Percentiles rank a stretch among this genome's conserved stretches.
These are phyloP conservation scores for Wickerhamiella parazyma DNA, from an alignment of 805 yeast species.

Conservation along the genomic window DNA sequence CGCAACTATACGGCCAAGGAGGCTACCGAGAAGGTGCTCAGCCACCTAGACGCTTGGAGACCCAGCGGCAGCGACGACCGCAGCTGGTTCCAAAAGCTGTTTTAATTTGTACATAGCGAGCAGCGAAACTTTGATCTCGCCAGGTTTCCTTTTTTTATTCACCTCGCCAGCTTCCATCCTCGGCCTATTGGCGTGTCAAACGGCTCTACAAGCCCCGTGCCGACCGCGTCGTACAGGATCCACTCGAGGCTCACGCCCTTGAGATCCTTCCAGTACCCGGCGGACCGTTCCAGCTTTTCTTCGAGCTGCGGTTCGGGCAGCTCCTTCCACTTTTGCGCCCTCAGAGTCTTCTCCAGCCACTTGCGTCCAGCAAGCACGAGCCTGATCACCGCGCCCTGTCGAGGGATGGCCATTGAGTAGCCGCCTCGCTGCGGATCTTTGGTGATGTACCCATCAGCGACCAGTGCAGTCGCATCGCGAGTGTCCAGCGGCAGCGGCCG, in stretches of 20 bases:
- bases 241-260: conserved; percentile 39
- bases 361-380: conserved; percentile 23
- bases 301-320: conserved; percentile 24
- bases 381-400: conserved; percentile 27
- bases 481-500: conserved; percentile 18
- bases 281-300: conserved; percentile 23
- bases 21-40: conserved; percentile 63
- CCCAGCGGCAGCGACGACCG: conserved; percentile 30
- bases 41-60: conserved; percentile 60
- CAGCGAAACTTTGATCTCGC: no score
- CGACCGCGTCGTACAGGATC: conserved; percentile 42
- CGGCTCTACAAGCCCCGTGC: conserved; percentile 43
- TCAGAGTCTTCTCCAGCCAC: conserved; percentile 26
- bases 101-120: neutral
- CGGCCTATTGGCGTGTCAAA: conserved; percentile 47
- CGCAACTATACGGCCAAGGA: conserved; percentile 71
- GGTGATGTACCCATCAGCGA: conserved; percentile 26
- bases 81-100: conserved; percentile 14
- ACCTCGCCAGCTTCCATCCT: conserved; percentile 35
- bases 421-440: conserved; percentile 24
- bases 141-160: no score
- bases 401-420: conserved; percentile 26
- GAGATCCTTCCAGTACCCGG: conserved; percentile 32
- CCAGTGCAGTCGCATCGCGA: conserved; percentile 13
- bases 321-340: conserved; percentile 27